Evolutionary conservation across 202 grass and related monocot species (phyloP).

Genomic region (Hordeum pubiflorum): DNA sequence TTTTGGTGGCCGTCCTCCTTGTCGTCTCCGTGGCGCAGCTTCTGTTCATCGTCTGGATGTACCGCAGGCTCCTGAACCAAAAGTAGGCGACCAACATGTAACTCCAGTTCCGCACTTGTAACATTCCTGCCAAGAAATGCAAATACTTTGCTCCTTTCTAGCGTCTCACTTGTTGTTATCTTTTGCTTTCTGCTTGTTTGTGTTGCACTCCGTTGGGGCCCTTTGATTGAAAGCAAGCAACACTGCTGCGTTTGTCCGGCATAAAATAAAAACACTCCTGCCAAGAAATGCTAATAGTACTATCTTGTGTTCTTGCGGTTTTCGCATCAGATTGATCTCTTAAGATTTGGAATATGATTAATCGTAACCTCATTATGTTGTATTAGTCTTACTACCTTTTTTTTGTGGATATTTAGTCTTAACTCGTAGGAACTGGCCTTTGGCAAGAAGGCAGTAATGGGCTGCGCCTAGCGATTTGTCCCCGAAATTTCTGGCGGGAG

Average conservation of each 20-base stretch:
- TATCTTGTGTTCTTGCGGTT: not conserved
- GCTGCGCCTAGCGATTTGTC: not conserved
- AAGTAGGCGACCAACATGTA: conserved; percentile 2
- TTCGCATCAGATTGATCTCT: not conserved
- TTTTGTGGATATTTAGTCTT: not conserved
- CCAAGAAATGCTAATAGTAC: not conserved
- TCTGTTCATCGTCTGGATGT: conserved; percentile 46
- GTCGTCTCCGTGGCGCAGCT: conserved; percentile 48
- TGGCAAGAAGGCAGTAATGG: not conserved
- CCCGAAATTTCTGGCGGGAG: conserved; percentile 27
- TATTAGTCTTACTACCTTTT: not conserved
- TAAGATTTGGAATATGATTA: not conserved
- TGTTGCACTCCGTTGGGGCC: not conserved
- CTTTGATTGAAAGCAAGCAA: not conserved
- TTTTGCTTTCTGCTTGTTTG: not conserved
- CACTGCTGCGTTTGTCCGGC: not conserved
- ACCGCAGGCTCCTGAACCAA: conserved; percentile 30
- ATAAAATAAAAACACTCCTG: not conserved
- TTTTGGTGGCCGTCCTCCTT: conserved; percentile 27
- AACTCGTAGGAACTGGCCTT: not conserved
- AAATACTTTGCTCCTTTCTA: not conserved
- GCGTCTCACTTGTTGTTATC: not conserved
- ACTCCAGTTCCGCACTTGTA: not conserved
- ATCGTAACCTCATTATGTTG: not conserved
- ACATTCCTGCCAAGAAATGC: not conserved